A percentile compares a stretch with the other conserved stretches of the same genome.
These are phyloP conservation scores for Tremellales sp. DNA, from an alignment of 1,284 basidiomycete species.

Conservation along the genomic window DNA sequence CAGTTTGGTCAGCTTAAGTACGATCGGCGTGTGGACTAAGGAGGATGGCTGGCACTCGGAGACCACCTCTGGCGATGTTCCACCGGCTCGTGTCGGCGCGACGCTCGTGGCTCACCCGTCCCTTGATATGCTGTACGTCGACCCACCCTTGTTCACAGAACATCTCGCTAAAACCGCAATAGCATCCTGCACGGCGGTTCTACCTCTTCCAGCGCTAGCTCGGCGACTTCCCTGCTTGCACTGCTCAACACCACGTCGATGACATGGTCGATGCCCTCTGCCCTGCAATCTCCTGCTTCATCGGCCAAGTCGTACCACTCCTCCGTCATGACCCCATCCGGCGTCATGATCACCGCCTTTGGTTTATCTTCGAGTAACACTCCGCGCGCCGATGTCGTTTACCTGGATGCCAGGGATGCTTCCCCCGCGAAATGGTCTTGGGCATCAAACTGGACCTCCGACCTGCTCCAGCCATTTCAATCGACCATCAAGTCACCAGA, in stretches of 20 bases:
- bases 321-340: conserved; percentile 44
- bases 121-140: conserved; percentile 32
- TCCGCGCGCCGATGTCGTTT: conserved; percentile 33
- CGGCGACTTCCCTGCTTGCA: conserved; percentile 29
- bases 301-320: conserved; percentile 43
- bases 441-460: conserved; percentile 38
- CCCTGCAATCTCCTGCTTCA: conserved; percentile 38
- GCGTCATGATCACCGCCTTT: conserved; percentile 48
- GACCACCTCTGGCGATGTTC: conserved; percentile 36
- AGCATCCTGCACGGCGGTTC: conserved; percentile 44
- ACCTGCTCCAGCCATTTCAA: conserved; percentile 30
- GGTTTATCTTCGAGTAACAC: conserved; percentile 31
- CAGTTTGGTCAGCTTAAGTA: conserved; percentile 27
- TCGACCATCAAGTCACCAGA: conserved; percentile 5
- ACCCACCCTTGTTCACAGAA: not conserved
- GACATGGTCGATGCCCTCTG: conserved; percentile 41
- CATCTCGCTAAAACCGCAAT: no score
- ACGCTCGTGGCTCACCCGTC: conserved; percentile 44
- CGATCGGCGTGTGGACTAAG: conserved; percentile 38
- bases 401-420: conserved; percentile 45
- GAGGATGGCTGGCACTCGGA: conserved; percentile 37
- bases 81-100: conserved; percentile 41
- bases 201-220: conserved; percentile 15
- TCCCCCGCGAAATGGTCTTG: conserved; percentile 34
- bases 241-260: conserved; percentile 45